phyloP scores from a whole-genome alignment of 1,139 yeast species.

The Keqinozyma sinolaborantium region DNA sequence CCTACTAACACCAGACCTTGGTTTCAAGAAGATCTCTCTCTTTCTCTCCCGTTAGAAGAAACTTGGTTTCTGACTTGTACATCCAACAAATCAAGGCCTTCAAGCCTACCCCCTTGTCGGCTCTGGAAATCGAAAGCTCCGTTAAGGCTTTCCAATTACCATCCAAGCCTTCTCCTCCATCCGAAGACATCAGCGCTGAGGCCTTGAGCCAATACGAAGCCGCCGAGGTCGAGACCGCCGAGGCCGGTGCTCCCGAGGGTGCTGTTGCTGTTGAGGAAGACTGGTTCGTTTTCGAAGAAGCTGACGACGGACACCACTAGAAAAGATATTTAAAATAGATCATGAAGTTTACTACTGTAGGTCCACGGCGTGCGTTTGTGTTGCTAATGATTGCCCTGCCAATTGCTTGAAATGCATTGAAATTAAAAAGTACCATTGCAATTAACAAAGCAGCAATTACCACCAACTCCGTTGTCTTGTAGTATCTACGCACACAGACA shows the following conservation, averaged over 20 bases:
- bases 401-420: no score
- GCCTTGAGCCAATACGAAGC: conserved; percentile 74
- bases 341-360: conserved; percentile 3
- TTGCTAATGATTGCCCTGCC: no score
- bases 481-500: no score
- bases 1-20: conserved; percentile 4
- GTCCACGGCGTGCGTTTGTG: conserved; percentile 2
- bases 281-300: conserved; percentile 80
- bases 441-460: no score
- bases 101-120: conserved; percentile 76
- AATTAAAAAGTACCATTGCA: no score
- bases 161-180: conserved; percentile 67
- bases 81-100: conserved; percentile 81
- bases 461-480: no score
- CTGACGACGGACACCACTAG: conserved; percentile 61
- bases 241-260: conserved; percentile 26
- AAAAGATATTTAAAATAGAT: conserved; percentile 6
- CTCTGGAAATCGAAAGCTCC: conserved; percentile 72
- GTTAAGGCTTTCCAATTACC: conserved; percentile 84
- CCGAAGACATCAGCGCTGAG: conserved; percentile 70
- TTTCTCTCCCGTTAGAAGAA: conserved; percentile 44
- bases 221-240: conserved; percentile 60
- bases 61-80: conserved; percentile 83
- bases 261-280: conserved; percentile 60
- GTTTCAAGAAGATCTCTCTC: conserved; percentile 43